Evolutionary conservation across 768 basidiomycete species (phyloP).

Genomic region (Neoboletus brunneissimus): DNA sequence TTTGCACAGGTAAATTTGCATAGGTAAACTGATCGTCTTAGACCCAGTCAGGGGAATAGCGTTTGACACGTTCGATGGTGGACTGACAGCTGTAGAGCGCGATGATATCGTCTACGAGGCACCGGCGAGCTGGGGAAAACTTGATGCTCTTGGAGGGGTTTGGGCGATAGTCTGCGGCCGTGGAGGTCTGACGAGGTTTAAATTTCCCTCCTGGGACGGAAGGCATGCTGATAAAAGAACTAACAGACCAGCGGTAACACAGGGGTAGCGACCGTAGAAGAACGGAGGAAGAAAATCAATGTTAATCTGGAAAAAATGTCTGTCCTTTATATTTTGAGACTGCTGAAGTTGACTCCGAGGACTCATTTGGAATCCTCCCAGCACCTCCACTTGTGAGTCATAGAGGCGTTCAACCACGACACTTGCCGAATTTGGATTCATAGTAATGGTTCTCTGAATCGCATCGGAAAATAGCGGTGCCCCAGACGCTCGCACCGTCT

Average conservation of each 20-base stretch:
- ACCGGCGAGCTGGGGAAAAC: neutral
- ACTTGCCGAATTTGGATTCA: neutral
- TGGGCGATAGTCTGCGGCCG: neutral
- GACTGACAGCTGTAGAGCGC: neutral
- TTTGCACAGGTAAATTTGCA: neutral
- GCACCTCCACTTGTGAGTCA: neutral
- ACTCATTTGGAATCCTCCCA: neutral
- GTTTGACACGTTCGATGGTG: neutral
- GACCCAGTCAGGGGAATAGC: neutral
- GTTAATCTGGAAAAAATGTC: neutral
- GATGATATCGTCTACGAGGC: neutral
- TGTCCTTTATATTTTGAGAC: neutral
- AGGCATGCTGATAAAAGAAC: neutral
- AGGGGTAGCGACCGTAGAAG: neutral
- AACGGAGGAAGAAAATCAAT: neutral
- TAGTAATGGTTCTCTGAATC: too few relatives aligned
- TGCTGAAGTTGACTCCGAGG: neutral
- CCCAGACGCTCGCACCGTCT: too few relatives aligned
- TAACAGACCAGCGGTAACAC: neutral
- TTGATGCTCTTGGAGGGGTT: neutral
- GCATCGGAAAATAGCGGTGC: too few relatives aligned
- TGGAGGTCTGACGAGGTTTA: neutral
- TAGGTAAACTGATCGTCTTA: neutral
- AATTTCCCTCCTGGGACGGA: neutral
- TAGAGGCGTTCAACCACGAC: neutral